Evolutionary conservation across 1,284 basidiomycete species (phyloP).

Genomic region (Boletus austroedulis): DNA sequence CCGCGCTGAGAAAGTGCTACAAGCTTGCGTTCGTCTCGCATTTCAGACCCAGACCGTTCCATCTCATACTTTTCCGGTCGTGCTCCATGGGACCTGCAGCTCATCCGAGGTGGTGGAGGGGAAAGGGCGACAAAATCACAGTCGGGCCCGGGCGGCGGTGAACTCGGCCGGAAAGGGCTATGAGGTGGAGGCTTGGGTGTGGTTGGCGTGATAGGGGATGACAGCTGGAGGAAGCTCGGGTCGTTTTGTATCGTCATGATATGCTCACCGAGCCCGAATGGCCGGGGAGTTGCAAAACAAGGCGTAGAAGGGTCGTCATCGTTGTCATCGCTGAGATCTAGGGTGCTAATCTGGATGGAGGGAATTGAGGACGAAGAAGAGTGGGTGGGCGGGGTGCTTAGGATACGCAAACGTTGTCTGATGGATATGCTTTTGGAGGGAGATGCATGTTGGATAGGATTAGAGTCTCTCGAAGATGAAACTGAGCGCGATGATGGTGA

Average conservation of each 20-base stretch:
- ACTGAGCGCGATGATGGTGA: slow-evolving; percentile 42
- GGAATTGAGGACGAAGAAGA: slow-evolving; percentile 8
- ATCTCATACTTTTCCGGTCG: slow-evolving; percentile 17
- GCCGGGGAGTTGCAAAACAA: slow-evolving; percentile 36
- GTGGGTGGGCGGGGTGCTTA: slow-evolving; percentile 39
- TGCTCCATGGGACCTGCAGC: slow-evolving; percentile 20
- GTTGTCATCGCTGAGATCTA: slow-evolving; percentile 28
- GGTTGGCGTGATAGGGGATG: slow-evolving; percentile 43
- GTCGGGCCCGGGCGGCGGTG: slow-evolving; percentile 12
- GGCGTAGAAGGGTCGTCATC: slow-evolving; percentile 23
- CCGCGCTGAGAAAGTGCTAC: slow-evolving; percentile 13
- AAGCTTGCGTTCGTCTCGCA: slow-evolving; percentile 15
- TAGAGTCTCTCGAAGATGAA: slow-evolving; percentile 11
- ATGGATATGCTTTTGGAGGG: slow-evolving; percentile 44
- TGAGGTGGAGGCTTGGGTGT: slow-evolving; percentile 30
- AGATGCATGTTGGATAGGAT: slow-evolving; percentile 19
- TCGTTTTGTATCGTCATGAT: slow-evolving; percentile 55
- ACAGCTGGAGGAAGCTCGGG: slow-evolving; percentile 54
- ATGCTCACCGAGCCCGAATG: slow-evolving; percentile 55
- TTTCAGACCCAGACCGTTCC: slow-evolving; percentile 8
- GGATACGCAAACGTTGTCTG: slow-evolving; percentile 59
- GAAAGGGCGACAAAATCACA: slow-evolving; percentile 31
- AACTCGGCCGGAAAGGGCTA: slow-evolving; percentile 7
- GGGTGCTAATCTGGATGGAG: slow-evolving; percentile 25
- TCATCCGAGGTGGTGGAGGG: slow-evolving; percentile 31